phyloP scores from a whole-genome alignment of 768 basidiomycete species.

The Leccinum longicurvipes region DNA sequence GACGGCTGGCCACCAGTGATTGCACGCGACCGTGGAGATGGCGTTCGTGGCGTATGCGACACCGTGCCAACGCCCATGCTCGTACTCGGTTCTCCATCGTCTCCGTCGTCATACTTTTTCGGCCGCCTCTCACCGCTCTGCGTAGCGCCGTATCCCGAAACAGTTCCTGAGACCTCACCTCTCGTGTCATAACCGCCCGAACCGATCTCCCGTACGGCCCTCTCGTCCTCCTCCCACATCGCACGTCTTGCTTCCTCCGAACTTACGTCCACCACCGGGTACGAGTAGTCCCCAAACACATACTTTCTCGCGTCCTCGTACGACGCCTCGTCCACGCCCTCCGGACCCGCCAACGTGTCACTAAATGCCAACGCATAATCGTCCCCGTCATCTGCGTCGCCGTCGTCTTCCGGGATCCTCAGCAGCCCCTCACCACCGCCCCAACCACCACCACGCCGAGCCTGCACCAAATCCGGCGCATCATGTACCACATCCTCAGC shows the following conservation, averaged over 20 bases:
- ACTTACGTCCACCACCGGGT: slow-evolving; percentile 86
- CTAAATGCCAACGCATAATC: slow-evolving; percentile 32
- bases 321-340: slow-evolving; percentile 70
- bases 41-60: background rate
- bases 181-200: slow-evolving; percentile 5
- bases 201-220: slow-evolving; percentile 27
- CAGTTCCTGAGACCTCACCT: background rate
- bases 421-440: background rate
- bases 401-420: slow-evolving; percentile 20
- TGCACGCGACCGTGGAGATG: slow-evolving; percentile 7
- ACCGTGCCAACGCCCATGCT: background rate
- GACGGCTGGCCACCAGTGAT: slow-evolving; percentile 8
- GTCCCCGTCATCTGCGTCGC: slow-evolving; percentile 34
- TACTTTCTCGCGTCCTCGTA: slow-evolving; percentile 75
- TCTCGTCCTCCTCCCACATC: slow-evolving; percentile 31
- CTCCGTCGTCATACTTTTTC: slow-evolving; percentile 5
- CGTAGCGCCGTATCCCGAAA: slow-evolving; percentile 29
- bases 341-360: slow-evolving; percentile 40
- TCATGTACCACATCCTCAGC: slow-evolving; percentile 63
- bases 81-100: slow-evolving; percentile 16
- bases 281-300: slow-evolving; percentile 88
- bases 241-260: slow-evolving; percentile 39
- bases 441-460: slow-evolving; percentile 15
- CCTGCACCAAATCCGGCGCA: slow-evolving; percentile 48
- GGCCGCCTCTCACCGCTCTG: slow-evolving; percentile 7